Evolutionary conservation across 2,329 filamentous ascomycete genomes (phyloP).

Genomic region (Chalara sp.): DNA sequence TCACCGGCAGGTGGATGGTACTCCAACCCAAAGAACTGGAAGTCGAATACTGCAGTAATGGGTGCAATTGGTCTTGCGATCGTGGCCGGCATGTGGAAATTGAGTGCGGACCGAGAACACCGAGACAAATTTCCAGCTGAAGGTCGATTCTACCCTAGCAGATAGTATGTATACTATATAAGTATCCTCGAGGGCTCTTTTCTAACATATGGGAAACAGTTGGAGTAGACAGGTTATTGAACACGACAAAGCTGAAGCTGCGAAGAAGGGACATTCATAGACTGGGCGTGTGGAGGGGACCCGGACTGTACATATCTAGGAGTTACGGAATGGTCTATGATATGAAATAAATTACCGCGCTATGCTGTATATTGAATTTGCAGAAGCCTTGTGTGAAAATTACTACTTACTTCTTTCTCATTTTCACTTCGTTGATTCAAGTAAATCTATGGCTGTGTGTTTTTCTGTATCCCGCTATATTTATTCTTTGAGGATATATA

Average conservation of each 20-base stretch:
- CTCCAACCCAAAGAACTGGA: conserved; percentile 91
- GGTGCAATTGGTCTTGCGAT: conserved; percentile 62
- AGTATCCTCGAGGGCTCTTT: not conserved
- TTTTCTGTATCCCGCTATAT: too few relatives aligned
- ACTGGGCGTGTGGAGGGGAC: not conserved
- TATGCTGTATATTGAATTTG: too few relatives aligned
- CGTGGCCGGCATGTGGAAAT: conserved; percentile 59
- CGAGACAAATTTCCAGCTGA: conserved; percentile 71
- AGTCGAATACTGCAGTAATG: conserved; percentile 77
- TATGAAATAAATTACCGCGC: not conserved
- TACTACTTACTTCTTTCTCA: too few relatives aligned
- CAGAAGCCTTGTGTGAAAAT: too few relatives aligned
- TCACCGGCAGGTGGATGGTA: conserved; percentile 98
- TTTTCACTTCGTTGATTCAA: too few relatives aligned
- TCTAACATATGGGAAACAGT: conserved; percentile 35
- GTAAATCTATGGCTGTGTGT: too few relatives aligned
- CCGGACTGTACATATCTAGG: conserved; percentile 23
- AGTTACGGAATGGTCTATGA: conserved; percentile 14
- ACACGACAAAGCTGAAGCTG: conserved; percentile 43
- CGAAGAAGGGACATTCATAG: too few relatives aligned
- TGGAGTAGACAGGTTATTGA: conserved; percentile 69
- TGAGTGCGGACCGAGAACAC: conserved; percentile 68
- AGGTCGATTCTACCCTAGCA: conserved; percentile 74
- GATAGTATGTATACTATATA: conserved; percentile 58
- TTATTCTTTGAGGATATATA: too few relatives aligned